phyloP scores from a whole-genome alignment of 805 yeast genomes.

The Sugiyamaella floridensis region DNA sequence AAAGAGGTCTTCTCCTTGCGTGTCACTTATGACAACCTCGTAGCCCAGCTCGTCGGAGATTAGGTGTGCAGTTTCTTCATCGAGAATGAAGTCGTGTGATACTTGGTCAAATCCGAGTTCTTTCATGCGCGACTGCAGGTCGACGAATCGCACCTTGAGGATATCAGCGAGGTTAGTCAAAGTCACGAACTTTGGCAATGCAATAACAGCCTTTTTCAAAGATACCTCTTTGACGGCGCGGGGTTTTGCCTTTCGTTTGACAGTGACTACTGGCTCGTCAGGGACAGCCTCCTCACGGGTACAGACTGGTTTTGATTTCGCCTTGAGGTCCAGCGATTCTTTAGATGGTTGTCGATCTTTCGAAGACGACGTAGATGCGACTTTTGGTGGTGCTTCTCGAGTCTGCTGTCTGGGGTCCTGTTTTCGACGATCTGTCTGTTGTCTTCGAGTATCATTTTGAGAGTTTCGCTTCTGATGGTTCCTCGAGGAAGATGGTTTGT shows the following conservation, averaged over 20 bases:
- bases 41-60: slow-evolving; percentile 87
- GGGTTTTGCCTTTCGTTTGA: slow-evolving; percentile 1
- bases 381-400: no score
- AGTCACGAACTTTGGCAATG: slow-evolving; percentile 67
- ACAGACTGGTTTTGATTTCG: no score
- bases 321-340: no score
- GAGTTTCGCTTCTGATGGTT: background rate
- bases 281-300: no score
- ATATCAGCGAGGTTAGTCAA: slow-evolving; percentile 73
- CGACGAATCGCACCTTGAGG: slow-evolving; percentile 56
- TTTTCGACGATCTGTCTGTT: background rate
- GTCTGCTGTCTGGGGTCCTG: no score
- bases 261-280: background rate
- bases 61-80: slow-evolving; percentile 75
- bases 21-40: slow-evolving; percentile 49
- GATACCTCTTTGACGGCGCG: slow-evolving; percentile 7
- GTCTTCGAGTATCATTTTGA: background rate
- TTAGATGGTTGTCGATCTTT: no score
- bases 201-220: slow-evolving; percentile 15
- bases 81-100: slow-evolving; percentile 68
- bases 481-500: no score
- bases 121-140: slow-evolving; percentile 49
- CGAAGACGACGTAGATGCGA: no score
- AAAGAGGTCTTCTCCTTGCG: slow-evolving; percentile 53
- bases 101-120: slow-evolving; percentile 68